A percentile compares a stretch with the other conserved stretches of the same genome.
phyloP scores from a whole-genome alignment of 2,329 filamentous ascomycete species.

The Chaetomiaceae sp. region DNA sequence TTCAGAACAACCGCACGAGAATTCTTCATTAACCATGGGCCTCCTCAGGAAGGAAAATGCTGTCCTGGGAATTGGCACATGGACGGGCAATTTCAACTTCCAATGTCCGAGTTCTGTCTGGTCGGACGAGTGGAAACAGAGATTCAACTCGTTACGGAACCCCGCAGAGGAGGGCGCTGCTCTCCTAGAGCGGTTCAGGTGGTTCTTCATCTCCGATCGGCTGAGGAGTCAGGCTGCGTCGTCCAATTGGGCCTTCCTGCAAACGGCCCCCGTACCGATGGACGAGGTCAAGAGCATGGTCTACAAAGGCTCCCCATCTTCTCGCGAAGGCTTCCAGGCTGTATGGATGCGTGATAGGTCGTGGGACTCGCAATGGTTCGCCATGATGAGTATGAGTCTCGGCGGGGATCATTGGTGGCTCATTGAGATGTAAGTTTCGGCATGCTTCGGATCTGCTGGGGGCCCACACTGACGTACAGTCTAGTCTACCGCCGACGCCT shows the following conservation, averaged over 20 bases:
- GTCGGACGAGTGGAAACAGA: constrained; percentile 53
- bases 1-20: constrained; percentile 37
- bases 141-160: constrained; percentile 55
- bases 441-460: neutral
- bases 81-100: constrained; percentile 73
- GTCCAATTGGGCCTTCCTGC: constrained; percentile 58
- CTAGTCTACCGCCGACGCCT: no score
- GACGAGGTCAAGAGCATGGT: constrained; percentile 57
- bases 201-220: constrained; percentile 56
- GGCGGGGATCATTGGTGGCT: constrained; percentile 78
- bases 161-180: constrained; percentile 53
- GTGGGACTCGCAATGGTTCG: constrained; percentile 70
- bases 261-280: constrained; percentile 38
- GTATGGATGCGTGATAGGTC: constrained; percentile 65
- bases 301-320: constrained; percentile 38
- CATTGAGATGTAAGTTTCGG: constrained; percentile 58
- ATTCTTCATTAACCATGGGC: constrained; percentile 65
- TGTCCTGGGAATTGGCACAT: constrained; percentile 66
- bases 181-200: constrained; percentile 59
- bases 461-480: no score
- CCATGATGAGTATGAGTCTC: constrained; percentile 66
- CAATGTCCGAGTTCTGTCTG: constrained; percentile 58
- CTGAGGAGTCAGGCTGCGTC: constrained; percentile 57
- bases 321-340: constrained; percentile 58
- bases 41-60: constrained; percentile 60